phyloP scores from a whole-genome alignment of 257 asterid genomes.

The Solanum corneliomulleri region DNA sequence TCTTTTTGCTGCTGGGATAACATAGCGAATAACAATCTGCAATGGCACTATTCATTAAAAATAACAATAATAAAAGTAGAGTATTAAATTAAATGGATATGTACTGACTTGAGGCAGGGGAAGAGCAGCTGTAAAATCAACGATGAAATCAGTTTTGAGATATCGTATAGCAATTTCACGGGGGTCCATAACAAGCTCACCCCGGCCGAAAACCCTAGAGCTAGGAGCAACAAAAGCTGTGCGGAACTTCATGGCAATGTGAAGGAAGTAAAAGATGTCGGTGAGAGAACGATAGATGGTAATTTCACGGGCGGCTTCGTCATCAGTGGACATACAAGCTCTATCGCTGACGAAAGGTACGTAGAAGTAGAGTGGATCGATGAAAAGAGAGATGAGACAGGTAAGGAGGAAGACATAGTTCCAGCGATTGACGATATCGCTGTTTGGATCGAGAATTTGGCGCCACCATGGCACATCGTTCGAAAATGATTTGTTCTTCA shows the following conservation, averaged over 20 bases:
- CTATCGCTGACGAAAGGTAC: constrained; percentile 48
- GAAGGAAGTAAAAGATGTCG: constrained; percentile 63
- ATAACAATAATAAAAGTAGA: not conserved
- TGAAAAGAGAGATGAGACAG: constrained; percentile 60
- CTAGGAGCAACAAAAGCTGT: constrained; percentile 84
- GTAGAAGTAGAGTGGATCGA: constrained; percentile 83
- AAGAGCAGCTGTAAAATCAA: constrained; percentile 70
- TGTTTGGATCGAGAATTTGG: constrained; percentile 81
- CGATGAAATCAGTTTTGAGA: constrained; percentile 53
- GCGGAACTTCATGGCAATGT: constrained; percentile 71
- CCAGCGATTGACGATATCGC: constrained; percentile 80
- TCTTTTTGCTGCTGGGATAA: constrained; percentile 62
- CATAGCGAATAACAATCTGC: constrained; percentile 74
- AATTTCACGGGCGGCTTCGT: constrained; percentile 27
- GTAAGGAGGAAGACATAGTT: constrained; percentile 67
- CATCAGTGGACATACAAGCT: constrained; percentile 66
- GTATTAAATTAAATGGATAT: not conserved
- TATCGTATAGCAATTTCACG: constrained; percentile 48
- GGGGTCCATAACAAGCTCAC: constrained; percentile 88
- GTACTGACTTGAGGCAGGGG: constrained; percentile 71
- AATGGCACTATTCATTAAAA: not conserved
- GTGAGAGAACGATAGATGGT: constrained; percentile 48
- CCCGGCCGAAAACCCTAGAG: constrained; percentile 87
- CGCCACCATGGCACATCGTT: constrained; percentile 52
- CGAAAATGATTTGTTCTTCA: constrained; percentile 11